Conservation (phyloP, 2,329 filamentous ascomycete genomes). For the Pseudogymnoascus sp. region DNA sequence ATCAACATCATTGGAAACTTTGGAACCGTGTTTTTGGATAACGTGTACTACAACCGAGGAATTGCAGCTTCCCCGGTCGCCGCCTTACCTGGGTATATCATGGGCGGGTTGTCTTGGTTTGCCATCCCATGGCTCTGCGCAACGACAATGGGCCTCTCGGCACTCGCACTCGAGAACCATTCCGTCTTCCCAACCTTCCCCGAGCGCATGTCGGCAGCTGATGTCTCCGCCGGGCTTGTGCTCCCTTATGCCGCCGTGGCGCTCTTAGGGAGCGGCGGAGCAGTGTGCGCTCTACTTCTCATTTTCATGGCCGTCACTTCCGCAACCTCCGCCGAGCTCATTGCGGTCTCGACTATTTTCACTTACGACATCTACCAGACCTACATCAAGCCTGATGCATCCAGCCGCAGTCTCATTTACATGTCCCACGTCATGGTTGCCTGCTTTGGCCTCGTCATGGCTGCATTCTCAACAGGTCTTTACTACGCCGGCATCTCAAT, state of each 20-base stretch:
- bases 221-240: conserved; percentile 77
- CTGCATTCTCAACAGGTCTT: conserved; percentile 66
- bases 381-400: conserved; percentile 73
- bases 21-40: conserved; percentile 72
- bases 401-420: conserved; percentile 70
- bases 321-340: conserved; percentile 74
- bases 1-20: conserved; percentile 88
- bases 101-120: conserved; percentile 84
- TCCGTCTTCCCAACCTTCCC: conserved; percentile 68
- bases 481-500: conserved; percentile 64
- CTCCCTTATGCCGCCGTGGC: conserved; percentile 81
- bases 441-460: conserved; percentile 71
- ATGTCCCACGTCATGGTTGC: conserved; percentile 71
- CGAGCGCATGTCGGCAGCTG: conserved; percentile 62
- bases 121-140: conserved; percentile 87
- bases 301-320: conserved; percentile 89
- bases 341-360: conserved; percentile 75
- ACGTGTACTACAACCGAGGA: conserved; percentile 89
- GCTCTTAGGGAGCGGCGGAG: conserved; percentile 74
- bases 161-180: conserved; percentile 70
- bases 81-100: conserved; percentile 68
- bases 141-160: conserved; percentile 80
- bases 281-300: conserved; percentile 69
- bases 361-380: conserved; percentile 87
- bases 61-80: conserved; percentile 82